Evolutionary conservation across 352 stramenopile species (phyloP).

Genomic region (Aphanomyces invadans): DNA sequence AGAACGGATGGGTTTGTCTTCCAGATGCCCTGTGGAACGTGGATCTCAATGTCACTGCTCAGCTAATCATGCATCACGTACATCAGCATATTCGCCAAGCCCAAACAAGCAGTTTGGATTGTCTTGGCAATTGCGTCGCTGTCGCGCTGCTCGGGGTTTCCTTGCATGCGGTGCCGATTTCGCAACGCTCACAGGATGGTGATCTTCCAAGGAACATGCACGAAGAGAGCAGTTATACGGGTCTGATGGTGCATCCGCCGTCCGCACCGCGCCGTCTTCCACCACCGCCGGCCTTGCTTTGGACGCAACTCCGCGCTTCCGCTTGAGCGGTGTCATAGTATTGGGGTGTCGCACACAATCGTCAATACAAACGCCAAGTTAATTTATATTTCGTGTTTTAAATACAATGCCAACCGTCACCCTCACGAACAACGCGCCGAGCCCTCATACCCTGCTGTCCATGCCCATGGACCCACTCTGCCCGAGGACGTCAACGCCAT

Average conservation of each 20-base stretch:
- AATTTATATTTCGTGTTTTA: neutral
- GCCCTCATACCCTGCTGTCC: too few species aligned
- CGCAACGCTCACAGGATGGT: slow-evolving; percentile 42
- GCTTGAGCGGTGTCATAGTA: slow-evolving; percentile 5
- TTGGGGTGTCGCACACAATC: neutral
- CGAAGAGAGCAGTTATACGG: slow-evolving; percentile 42
- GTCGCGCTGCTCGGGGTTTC: slow-evolving; percentile 28
- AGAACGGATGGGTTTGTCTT: slow-evolving; percentile 43
- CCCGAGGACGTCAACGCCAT: too few species aligned
- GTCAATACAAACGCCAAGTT: slow-evolving; percentile 1
- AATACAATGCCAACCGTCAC: too few species aligned
- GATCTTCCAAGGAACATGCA: slow-evolving; percentile 49
- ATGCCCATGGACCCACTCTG: too few species aligned
- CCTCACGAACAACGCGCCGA: too few species aligned
- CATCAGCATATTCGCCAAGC: slow-evolving; percentile 63
- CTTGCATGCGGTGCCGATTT: slow-evolving; percentile 32
- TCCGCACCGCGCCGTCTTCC: slow-evolving; percentile 24
- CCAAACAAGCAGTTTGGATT: slow-evolving; percentile 85
- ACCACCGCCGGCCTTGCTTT: slow-evolving; percentile 4
- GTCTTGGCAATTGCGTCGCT: slow-evolving; percentile 54
- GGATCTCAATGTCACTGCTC: neutral
- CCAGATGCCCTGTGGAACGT: slow-evolving; percentile 50
- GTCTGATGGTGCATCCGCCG: slow-evolving; percentile 35
- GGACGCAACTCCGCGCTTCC: slow-evolving; percentile 56
- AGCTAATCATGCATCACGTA: slow-evolving; percentile 18